Evolutionary conservation across 768 basidiomycete genomes (phyloP).

Genomic region (Psilocybe sp.): DNA sequence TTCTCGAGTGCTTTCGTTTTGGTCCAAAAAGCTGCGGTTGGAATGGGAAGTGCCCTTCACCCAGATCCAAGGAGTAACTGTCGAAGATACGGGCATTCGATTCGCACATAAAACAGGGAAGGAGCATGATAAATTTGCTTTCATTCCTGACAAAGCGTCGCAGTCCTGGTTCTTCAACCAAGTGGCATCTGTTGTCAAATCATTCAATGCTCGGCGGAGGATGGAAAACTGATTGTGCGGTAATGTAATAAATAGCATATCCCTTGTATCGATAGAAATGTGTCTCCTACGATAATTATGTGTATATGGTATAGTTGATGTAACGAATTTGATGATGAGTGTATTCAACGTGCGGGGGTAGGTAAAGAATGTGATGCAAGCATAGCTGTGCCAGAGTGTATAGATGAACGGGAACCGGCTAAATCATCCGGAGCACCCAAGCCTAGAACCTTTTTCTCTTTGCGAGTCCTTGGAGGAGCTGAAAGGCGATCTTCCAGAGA

Average conservation of each 20-base stretch:
- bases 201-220: conserved; percentile 69
- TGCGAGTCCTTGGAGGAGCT: conserved; percentile 30
- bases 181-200: conserved; percentile 72
- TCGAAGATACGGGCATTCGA: conserved; percentile 89
- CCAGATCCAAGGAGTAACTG: conserved; percentile 82
- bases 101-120: conserved; percentile 78
- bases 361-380: too few relatives aligned
- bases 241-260: conserved; percentile 6
- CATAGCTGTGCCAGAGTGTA: too few relatives aligned
- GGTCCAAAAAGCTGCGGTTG: conserved; percentile 78
- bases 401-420: background rate
- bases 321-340: conserved; percentile 12
- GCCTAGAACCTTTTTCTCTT: conserved; percentile 61
- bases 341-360: conserved; percentile 6
- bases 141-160: conserved; percentile 71
- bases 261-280: too few relatives aligned
- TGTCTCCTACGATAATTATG: background rate
- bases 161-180: conserved; percentile 82
- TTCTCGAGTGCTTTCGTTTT: conserved; percentile 76
- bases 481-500: conserved; percentile 27
- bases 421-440: conserved; percentile 41
- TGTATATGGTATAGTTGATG: conserved; percentile 2
- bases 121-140: conserved; percentile 73
- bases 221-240: conserved; percentile 41
- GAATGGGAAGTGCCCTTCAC: conserved; percentile 92